Conservation (phyloP, 371 early-diverging fungal genomes). For the Haplosporangium sp. region DNA sequence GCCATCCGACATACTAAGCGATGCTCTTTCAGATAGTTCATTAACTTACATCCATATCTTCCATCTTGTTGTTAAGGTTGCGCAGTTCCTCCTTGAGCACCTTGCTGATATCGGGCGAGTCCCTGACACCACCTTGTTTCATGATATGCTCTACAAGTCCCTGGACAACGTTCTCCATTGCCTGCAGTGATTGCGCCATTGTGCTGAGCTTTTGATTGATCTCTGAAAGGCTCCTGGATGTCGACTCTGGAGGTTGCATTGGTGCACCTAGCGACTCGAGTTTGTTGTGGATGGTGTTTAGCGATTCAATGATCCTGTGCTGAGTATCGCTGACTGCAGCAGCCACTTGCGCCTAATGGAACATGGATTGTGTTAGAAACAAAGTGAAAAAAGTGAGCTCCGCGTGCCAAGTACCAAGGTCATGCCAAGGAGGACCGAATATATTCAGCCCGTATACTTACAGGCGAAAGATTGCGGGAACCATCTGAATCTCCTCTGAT, state of each 20-base stretch:
- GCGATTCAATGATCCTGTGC: constrained; percentile 72
- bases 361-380: neutral
- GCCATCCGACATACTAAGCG: neutral
- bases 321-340: constrained; percentile 73
- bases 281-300: constrained; percentile 68
- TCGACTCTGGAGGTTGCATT: constrained; percentile 35
- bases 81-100: constrained; percentile 46
- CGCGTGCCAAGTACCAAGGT: neutral
- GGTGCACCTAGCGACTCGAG: constrained; percentile 70
- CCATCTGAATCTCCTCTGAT: constrained; percentile 35
- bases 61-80: constrained; percentile 47
- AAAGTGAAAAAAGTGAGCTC: neutral
- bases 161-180: constrained; percentile 84
- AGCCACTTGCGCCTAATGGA: constrained; percentile 32
- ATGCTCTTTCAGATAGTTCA: no score
- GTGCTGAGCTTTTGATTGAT: constrained; percentile 31
- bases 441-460: constrained; percentile 13
- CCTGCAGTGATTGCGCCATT: constrained; percentile 80
- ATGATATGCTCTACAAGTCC: constrained; percentile 70
- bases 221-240: constrained; percentile 31
- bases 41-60: constrained; percentile 44
- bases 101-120: constrained; percentile 28
- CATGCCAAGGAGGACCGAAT: neutral
- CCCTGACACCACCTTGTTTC: constrained; percentile 14
- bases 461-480: constrained; percentile 14